phyloP scores from a whole-genome alignment of 2,329 filamentous ascomycete species.

The Fusarium sp. region DNA sequence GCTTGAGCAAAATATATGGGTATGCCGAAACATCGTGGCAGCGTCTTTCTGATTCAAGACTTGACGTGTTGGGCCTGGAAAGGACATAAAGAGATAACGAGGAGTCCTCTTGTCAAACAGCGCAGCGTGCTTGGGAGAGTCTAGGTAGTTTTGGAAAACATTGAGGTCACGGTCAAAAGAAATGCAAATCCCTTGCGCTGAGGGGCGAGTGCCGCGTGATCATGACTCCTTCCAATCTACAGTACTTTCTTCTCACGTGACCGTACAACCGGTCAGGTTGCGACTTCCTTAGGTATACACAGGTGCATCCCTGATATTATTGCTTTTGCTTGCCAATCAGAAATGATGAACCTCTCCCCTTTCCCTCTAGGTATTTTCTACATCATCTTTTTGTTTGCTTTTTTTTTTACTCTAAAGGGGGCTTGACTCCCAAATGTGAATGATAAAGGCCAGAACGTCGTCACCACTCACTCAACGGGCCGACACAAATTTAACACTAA shows the following conservation, averaged over 20 bases:
- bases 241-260: conserved; percentile 15
- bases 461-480: neutral
- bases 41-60: neutral
- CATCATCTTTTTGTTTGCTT: too few species aligned
- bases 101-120: neutral
- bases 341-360: neutral
- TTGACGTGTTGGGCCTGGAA: neutral
- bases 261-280: neutral
- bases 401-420: neutral
- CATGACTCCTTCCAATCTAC: neutral
- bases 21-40: neutral
- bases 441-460: neutral
- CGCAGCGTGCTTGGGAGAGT: neutral
- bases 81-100: neutral
- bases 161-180: conserved; percentile 4
- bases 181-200: neutral
- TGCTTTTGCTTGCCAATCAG: neutral
- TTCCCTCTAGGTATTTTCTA: too few species aligned
- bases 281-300: neutral
- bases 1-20: neutral
- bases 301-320: neutral
- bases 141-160: neutral
- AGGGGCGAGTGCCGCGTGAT: conserved; percentile 15
- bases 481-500: neutral
- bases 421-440: neutral